Evolutionary conservation across 2,329 filamentous ascomycete genomes (phyloP).

Genomic region (Ophiocordyceps camponoti-saundersi): DNA sequence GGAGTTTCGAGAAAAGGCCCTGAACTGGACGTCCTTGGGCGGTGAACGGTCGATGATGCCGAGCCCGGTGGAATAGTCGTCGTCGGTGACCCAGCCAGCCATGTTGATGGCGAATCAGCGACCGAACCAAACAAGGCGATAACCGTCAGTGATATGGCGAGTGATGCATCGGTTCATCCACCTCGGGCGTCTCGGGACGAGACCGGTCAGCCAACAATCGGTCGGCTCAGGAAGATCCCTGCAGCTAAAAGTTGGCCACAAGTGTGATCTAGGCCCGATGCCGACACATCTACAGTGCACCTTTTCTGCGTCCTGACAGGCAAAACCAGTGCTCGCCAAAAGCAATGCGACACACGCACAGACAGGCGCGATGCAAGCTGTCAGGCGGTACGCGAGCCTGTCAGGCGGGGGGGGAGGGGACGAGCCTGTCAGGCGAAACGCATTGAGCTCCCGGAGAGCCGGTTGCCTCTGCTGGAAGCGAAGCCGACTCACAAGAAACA

Average conservation of each 20-base stretch:
- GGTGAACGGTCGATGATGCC: constrained; percentile 47
- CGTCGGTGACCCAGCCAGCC: constrained; percentile 44
- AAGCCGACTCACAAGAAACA: background rate
- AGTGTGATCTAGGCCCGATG: background rate
- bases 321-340: background rate
- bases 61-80: constrained; percentile 36
- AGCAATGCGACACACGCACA: background rate
- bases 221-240: constrained; percentile 5
- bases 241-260: constrained; percentile 4
- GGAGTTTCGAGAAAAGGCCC: constrained; percentile 49
- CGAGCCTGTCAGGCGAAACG: no score
- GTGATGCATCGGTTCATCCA: constrained; percentile 1
- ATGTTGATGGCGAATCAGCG: constrained; percentile 17
- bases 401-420: no score
- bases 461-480: background rate
- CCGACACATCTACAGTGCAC: background rate
- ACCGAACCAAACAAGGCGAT: background rate
- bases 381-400: background rate
- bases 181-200: constrained; percentile 1
- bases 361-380: background rate
- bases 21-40: constrained; percentile 54
- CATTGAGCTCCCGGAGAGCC: background rate
- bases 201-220: constrained; percentile 1
- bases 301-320: background rate
- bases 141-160: background rate